These are phyloP conservation scores for Flammula alnicola DNA, from an alignment of 1,284 basidiomycete genomes.

Conservation along the genomic window DNA sequence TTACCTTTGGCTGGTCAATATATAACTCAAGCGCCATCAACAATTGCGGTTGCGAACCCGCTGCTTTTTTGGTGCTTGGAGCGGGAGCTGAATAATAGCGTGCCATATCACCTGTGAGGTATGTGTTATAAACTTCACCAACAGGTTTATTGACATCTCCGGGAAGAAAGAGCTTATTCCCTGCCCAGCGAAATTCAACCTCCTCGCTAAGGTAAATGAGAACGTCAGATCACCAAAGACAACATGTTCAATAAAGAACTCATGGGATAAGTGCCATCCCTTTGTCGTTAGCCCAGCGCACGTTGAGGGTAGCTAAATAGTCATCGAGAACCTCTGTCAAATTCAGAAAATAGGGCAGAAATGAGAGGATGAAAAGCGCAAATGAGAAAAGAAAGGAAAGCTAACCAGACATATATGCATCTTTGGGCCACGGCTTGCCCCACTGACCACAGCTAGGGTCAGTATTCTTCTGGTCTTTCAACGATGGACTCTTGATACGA, in stretches of 20 bases:
- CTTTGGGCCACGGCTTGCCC: no score
- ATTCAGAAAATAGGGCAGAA: no score
- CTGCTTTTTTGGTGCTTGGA: constrained; percentile 3
- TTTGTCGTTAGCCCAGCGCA: constrained; percentile 14
- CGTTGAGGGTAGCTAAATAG: neutral
- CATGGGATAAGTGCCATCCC: constrained; percentile 21
- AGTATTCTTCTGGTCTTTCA: no score
- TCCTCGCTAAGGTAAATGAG: constrained; percentile 15
- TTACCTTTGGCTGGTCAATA: constrained; percentile 19
- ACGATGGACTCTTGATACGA: no score
- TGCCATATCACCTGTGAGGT: constrained; percentile 22
- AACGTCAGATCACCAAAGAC: neutral
- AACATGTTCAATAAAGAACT: constrained; percentile 1
- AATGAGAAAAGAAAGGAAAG: no score
- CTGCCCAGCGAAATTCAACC: constrained; percentile 23
- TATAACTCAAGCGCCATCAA: constrained; percentile 21
- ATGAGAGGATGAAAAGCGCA: no score
- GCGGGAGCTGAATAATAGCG: constrained; percentile 12
- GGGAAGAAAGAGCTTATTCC: constrained; percentile 20
- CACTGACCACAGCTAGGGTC: no score
- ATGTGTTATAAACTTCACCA: constrained; percentile 15
- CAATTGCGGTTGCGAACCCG: constrained; percentile 3
- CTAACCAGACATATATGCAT: no score
- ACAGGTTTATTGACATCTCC: constrained; percentile 11
- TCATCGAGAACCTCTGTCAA: neutral